Evolutionary conservation across 768 basidiomycete genomes (phyloP), one percentile per base, ranked within the genome.

Genomic region (Kwoniella pini): DNA sequence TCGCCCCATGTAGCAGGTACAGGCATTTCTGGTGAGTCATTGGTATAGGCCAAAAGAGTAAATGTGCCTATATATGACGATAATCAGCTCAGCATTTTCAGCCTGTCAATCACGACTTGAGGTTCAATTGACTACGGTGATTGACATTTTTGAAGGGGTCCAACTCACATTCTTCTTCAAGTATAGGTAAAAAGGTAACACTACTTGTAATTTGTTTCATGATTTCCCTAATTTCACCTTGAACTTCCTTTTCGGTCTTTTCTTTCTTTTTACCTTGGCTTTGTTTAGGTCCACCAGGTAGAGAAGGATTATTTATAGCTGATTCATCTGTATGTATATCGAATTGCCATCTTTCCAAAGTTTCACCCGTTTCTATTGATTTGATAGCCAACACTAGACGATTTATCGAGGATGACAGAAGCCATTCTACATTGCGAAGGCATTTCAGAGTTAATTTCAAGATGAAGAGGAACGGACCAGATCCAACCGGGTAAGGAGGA

Each of bases 271-370:
- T 59, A 19, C 54, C 22, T 31, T 31, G 40, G 26, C 33, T 36
- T 7, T 15, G 7, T 11, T 15, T 21, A 19, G 51, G 53, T 15
- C 45, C 50, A 21, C 56, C 31, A 17, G 59, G 59, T 54, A 61
- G 40, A 21, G 59, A 48, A 15, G 59, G 59, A 21, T 61, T 61
- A 43, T 26, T 40, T 43, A 38, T 54, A 7, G 50, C 54, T 55
- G 79, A 49, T 22, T 75, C 72, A 36, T 78, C 75, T 0, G 59
- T 83, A 72, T 91, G 87, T 77, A 99, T 84, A 79, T 98, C 94
- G 77, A 99, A 98, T 48, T 97, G 93, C 96, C 96, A 99, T 64
- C 96, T 85, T 79, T 99, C 96, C 45, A 97, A 84, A 9, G 94
- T 88, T 53, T 88, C 86, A 33, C 91, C 84, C 9, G 91, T 88